Evolutionary conservation across 306 rosid genomes (phyloP).

Genomic region (Heteromeles arbutifolia): DNA sequence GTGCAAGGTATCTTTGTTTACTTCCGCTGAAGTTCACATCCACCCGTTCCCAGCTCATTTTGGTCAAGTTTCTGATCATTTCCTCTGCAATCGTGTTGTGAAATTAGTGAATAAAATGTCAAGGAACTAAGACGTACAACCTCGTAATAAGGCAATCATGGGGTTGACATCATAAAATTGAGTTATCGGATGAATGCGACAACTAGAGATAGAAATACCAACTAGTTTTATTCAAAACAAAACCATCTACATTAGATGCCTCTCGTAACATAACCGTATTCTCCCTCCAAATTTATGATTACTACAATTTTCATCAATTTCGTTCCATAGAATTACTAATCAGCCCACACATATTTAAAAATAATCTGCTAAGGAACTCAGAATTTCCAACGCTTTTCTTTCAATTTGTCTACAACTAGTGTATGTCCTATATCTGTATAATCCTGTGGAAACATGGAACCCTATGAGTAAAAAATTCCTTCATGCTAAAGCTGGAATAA

Average conservation of each 20-base stretch:
- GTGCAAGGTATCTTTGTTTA: constrained; percentile 62
- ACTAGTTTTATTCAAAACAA: not conserved
- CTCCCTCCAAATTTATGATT: not conserved
- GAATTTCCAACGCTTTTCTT: not conserved
- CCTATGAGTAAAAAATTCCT: not conserved
- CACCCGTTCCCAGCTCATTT: constrained; percentile 76
- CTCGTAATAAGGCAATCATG: not conserved
- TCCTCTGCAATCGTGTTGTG: constrained; percentile 40
- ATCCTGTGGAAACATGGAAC: not conserved
- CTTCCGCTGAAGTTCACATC: constrained; percentile 71
- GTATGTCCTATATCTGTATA: not conserved
- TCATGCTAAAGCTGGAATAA: not conserved
- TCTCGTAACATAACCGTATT: not conserved
- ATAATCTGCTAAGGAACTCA: not conserved
- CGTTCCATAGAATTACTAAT: not conserved
- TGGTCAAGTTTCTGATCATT: constrained; percentile 65
- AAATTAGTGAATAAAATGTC: constrained; percentile 8
- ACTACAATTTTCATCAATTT: not conserved
- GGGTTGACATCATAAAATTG: not conserved
- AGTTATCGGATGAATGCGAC: not conserved
- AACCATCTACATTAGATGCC: not conserved
- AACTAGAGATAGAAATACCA: not conserved
- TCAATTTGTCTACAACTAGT: not conserved
- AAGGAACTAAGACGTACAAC: not conserved
- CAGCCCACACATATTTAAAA: not conserved